Evolutionary conservation across 1,284 basidiomycete genomes (phyloP), one percentile per base, ranked within the genome.

Genomic region (Cystobasidium slooffiae): DNA sequence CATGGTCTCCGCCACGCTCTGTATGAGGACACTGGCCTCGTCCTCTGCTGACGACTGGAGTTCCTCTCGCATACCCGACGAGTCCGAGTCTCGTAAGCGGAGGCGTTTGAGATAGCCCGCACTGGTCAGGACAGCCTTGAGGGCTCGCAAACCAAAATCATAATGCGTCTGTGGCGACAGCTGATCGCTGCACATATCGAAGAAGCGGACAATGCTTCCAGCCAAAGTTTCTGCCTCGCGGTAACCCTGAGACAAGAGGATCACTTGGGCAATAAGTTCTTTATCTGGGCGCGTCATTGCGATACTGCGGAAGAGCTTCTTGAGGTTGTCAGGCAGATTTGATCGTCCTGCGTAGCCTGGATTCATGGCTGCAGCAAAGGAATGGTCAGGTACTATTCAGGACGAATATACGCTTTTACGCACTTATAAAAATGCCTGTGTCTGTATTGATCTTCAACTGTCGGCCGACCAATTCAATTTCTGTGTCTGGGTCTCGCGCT

Each of bases 231-330:
- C 97, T 5, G 97, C 97, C 6, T 93, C 95, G 46, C 96, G 89
- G 88, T 99, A 99, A 77, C 97, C 97, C 85, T 99, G 97, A 16
- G 97, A 98, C 86, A 98, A 99, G 69, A 99, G 85, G 90, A 99
- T 94, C 79, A 99, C 97, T 84, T 99, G 97, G 1, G 97, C 97
- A 79, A 99, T 99, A 66, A 98, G 90, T 82, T 98, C 94, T 73
- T 94, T 90, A 83, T 99, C 97, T 39, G 97, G 97, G 68, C 93
- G 90, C 1, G 97, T 97, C 97, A 99, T 99, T 55, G 97, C 95
- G 91, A 99, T 97, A 75, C 92, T 95, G 80, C 95, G 87, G 88
- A 97, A 97, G 24, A 97, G 86, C 83, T 96, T 85, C 82, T 87
- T 99, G 81, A 99, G 85, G 82, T 99, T 99, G 78, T 97, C 96